phyloP scores from a whole-genome alignment of 2,329 filamentous ascomycete genomes.

The Scorias spongiosa region DNA sequence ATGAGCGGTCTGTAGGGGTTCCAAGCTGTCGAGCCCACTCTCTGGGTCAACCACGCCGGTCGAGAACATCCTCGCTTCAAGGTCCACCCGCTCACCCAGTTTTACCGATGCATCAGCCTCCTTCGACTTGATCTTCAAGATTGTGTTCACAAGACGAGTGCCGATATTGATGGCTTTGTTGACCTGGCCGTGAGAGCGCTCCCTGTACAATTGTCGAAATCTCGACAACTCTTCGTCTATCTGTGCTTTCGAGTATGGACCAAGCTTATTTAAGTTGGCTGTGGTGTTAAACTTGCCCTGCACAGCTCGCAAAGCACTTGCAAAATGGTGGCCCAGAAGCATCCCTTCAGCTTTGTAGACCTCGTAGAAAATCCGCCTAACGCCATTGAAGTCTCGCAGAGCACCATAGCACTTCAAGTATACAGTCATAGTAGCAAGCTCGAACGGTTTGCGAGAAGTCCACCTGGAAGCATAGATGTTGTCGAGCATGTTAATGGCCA shows the following conservation, averaged over 20 bases:
- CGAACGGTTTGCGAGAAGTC: conserved; percentile 8
- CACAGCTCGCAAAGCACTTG: neutral
- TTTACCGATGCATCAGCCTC: neutral
- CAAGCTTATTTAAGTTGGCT: neutral
- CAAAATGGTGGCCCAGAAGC: neutral
- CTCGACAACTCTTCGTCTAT: neutral
- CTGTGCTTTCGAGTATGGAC: neutral
- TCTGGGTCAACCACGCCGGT: too few species aligned
- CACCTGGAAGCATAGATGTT: conserved; percentile 13
- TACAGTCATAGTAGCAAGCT: conserved; percentile 18
- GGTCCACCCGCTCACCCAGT: too few species aligned
- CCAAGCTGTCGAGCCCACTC: too few species aligned
- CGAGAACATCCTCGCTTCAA: too few species aligned
- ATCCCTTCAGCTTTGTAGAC: conserved; percentile 2
- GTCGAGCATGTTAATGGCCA: conserved; percentile 16
- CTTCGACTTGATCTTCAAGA: neutral
- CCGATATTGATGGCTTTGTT: neutral
- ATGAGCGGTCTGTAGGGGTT: too few species aligned
- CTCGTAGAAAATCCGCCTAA: conserved; percentile 6
- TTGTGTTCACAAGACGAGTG: neutral
- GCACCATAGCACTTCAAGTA: conserved; percentile 16
- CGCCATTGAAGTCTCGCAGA: conserved; percentile 2
- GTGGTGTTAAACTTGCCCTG: neutral
- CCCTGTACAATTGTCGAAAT: neutral
- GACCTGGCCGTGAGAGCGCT: neutral